Base-by-base conservation (phyloP, 2,329 filamentous ascomycete genomes). In the Thielaviopsis punctulata region DNA sequence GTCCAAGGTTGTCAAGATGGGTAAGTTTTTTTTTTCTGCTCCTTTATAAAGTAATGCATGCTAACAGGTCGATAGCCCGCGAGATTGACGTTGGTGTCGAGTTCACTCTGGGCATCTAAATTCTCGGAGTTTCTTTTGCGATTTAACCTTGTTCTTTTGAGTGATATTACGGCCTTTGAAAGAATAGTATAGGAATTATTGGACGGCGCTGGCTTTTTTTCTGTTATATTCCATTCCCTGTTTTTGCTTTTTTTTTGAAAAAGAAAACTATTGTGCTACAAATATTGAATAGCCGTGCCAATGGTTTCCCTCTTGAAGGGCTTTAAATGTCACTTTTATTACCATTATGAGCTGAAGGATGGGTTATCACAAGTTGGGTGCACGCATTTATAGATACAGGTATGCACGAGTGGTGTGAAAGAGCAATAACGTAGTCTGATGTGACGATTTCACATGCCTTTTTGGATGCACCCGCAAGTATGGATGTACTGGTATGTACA, bases 1-100 rank as follows among this genome's bases (percentile, higher is more conserved):
- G 70, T 95, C 88, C 63, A 96, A 95, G 80, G 86, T 98, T 60
- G 92, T 98, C 63, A 96, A 96, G 82, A 85, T 95, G 82, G 86
- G 82, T 86, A 72, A 73, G 82, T 77, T 47, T 48, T 27, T 6
- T 10, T 63, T 61, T 60, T 43, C 36, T 21, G 49, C 23, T 33
- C 51, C 49, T 25, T 24, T n/a, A 52, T 51, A 19, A 15, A n/a
- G n/a, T n/a, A n/a, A n/a, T n/a, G n/a, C n/a, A n/a, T n/a, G n/a
- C n/a, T 58, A 55, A 57, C 59, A 58, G 45, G 46, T 10, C 4
- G 13, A 45, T 61, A 85, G 86, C 92, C 62, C 85, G 90, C 63
- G 89, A 95, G 62, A 95, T 95, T 64, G 92, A 96, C 64, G 90
- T 96, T 59, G 90, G 89, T 62, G 90, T 96, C 62, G 86, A 94